phyloP scores from a whole-genome alignment of 164 flowering plant genomes.

The Kingdonia uniflora region DNA sequence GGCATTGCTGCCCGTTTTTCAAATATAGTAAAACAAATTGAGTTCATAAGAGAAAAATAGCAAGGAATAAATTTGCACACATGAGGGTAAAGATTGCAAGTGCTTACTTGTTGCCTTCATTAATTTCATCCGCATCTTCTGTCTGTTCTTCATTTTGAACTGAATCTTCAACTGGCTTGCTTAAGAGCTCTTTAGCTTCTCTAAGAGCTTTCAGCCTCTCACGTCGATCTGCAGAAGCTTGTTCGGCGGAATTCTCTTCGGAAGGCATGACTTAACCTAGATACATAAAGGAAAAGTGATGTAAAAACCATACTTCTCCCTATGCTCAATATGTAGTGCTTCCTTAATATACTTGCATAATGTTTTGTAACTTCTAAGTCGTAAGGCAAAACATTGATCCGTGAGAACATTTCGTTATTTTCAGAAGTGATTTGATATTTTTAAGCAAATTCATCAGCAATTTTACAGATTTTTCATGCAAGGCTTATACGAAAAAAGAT shows the following conservation, averaged over 20 bases:
- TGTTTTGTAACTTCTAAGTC: too few relatives aligned
- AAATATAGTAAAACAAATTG: neutral
- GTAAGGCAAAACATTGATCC: too few relatives aligned
- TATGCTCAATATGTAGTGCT: conserved; percentile 23
- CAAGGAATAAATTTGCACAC: neutral
- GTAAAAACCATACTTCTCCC: conserved; percentile 28
- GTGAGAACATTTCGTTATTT: too few relatives aligned
- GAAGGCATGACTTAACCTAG: conserved; percentile 27
- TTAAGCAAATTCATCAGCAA: too few relatives aligned
- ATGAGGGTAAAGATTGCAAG: neutral
- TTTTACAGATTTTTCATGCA: too few relatives aligned
- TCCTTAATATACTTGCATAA: neutral
- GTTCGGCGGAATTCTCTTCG: conserved; percentile 66
- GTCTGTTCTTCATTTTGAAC: conserved; percentile 13
- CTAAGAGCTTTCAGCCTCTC: conserved; percentile 81
- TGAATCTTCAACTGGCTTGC: conserved; percentile 43
- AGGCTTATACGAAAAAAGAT: too few relatives aligned
- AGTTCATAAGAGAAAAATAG: neutral
- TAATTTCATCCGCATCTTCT: conserved; percentile 21
- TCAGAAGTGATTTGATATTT: too few relatives aligned
- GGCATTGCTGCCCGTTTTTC: neutral
- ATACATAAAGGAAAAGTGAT: neutral
- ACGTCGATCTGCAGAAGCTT: conserved; percentile 60
- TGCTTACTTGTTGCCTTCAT: conserved; percentile 39
- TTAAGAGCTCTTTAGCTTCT: conserved; percentile 63